phyloP scores from a whole-genome alignment of 2,329 filamentous ascomycete genomes.

The Amauroascus niger region DNA sequence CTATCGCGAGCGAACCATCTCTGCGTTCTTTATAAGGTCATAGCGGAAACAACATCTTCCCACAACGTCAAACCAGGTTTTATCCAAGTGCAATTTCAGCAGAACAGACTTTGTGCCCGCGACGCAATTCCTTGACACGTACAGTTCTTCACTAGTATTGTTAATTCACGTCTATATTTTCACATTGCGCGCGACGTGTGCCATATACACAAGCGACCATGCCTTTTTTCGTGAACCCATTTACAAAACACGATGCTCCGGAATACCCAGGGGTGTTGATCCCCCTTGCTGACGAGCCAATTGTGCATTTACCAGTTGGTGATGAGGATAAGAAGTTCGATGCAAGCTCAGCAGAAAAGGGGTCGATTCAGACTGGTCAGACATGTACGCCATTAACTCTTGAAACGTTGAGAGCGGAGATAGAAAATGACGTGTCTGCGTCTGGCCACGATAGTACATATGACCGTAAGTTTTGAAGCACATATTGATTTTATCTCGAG shows the following conservation, averaged over 20 bases:
- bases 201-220: conserved; percentile 10
- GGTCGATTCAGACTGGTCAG: conserved; percentile 18
- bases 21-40: neutral
- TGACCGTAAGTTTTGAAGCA: conserved; percentile 52
- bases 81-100: neutral
- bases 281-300: conserved; percentile 33
- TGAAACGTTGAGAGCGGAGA: conserved; percentile 58
- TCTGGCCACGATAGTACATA: conserved; percentile 57
- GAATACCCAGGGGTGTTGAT: conserved; percentile 40
- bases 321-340: conserved; percentile 26
- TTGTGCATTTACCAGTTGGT: conserved; percentile 25
- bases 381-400: conserved; percentile 47
- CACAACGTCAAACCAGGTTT: neutral
- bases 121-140: neutral
- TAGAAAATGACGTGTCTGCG: conserved; percentile 50
- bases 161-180: neutral
- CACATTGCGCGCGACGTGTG: neutral
- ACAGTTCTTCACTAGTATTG: neutral
- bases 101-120: neutral
- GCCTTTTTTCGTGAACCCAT: conserved; percentile 33
- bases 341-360: conserved; percentile 31
- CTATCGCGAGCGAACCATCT: neutral
- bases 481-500: neutral
- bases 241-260: conserved; percentile 38
- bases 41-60: too few relatives aligned